Evolutionary conservation across 306 rosid species (phyloP), one percentile per base, ranked within the genome.

Genomic region (Begonia loranthoides): DNA sequence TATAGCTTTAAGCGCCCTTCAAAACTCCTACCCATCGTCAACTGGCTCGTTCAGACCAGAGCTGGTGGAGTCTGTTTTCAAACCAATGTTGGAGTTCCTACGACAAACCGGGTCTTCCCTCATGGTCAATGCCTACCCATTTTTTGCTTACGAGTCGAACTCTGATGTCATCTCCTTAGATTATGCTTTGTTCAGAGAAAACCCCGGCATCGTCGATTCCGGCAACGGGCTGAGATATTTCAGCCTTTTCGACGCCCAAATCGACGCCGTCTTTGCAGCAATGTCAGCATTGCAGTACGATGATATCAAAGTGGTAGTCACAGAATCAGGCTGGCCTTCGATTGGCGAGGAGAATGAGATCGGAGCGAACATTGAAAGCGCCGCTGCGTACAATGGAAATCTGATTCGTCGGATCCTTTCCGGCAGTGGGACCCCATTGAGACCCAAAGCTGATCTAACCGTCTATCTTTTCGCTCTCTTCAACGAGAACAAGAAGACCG

Each of bases 301-400:
- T 62, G 94, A 92, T 52, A 68, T 92, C 0, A 55, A 49, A 7
- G 13, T 92, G 12, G 96, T 92, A 0, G 84, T 92, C 0, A 66
- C 93, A 0, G 99, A 92, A 19, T 86, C 99, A 0, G 99, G 99
- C 0, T 92, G 99, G 99, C 99, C 99, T 13, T 86, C 99, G 0
- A 67, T 72, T 17, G 99, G 99, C 1, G 99, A 86, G 41, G 69
- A 63, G 14, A 81, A 70, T 17, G 99, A 92, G 56, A 51, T 76
- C 17, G 99, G 99, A n/a, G 99, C 99, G 0, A 80, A 77, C 11
- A 1, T 79, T 4, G 76, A 71, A 8, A 92, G 86, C 66, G 99
- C 99, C 2, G 94, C 94, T 0, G 87, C 99, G 0, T 92, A 76
- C 84, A 92, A 92, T 64, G 99, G 84, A 0, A 83, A 83, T 50